Evolutionary conservation across 805 yeast genomes (phyloP), one percentile per base, ranked within the genome.

Genomic region (Lachancea waltii): DNA sequence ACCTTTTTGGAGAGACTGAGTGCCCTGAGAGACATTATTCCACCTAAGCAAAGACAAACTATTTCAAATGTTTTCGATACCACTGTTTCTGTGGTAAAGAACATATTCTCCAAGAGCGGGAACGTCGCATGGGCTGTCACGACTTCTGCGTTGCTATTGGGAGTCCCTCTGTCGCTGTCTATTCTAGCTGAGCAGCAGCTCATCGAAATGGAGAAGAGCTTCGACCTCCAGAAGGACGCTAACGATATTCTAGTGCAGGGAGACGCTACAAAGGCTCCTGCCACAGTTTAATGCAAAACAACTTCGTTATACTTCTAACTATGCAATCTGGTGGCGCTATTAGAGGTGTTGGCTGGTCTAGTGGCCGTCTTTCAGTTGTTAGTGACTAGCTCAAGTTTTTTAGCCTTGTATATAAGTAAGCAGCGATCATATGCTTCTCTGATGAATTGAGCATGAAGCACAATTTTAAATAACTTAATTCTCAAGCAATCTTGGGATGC

Each of bases 121-220:
- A 73, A 74, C 50, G 68, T 83, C 27, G 71, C 89, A 49, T 92
- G 97, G 97, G 73, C 82, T 44, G 48, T 85, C 41, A 79, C 96
- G 9, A 80, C 97, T 9, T 75, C 92, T 29, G 79, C 85, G 29
- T 68, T 92, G 53, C 73, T 92, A 46, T 69, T 92, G 53, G 97
- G 96, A 60, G 95, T 87, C 33, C 99, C 99, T 47, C 73, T 85
- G 52, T 80, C 95, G 7, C 70, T 92, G 53, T 81, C 95, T 37
- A 84, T 92, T 52, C 72, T 92, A 54, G 79, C 87, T 44, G 97
- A 90, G 69, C 94, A 87, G 60, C 97, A 90, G 69, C 75, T 89
- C 62, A 78, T 81, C 59, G 97, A 89, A 68, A 75, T 85, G 81
- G 97, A 89, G 70, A 86, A 84, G 69, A 92, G 87, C 60, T 79